These are phyloP conservation scores for Neurospora sp. DNA, from an alignment of 495 filamentous ascomycete genomes.

Conservation along the genomic window DNA sequence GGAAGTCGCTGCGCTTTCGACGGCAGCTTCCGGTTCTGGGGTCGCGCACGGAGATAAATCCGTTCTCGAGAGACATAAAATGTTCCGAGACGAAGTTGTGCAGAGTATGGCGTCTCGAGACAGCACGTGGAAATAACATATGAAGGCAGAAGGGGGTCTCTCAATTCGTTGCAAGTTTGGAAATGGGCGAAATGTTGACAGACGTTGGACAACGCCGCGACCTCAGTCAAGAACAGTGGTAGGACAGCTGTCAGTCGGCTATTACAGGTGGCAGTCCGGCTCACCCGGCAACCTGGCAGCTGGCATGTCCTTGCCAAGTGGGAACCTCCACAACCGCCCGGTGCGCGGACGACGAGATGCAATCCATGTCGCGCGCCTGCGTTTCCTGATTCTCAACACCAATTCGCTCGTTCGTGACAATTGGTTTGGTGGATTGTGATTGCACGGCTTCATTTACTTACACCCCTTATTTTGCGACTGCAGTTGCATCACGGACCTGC, in stretches of 20 bases:
- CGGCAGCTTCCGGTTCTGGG: not conserved
- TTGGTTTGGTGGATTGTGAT: not conserved
- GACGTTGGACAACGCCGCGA: not conserved
- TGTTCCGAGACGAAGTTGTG: not conserved
- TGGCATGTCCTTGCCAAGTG: not conserved
- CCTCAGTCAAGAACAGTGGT: not conserved
- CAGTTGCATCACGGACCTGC: not conserved
- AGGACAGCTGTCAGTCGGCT: not conserved
- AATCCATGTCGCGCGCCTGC: not conserved
- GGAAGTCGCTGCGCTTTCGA: not conserved
- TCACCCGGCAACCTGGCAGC: not conserved
- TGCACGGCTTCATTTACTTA: not conserved
- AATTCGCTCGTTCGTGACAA: not conserved
- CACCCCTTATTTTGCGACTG: not conserved
- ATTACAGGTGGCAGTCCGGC: not conserved
- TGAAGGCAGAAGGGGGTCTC: not conserved
- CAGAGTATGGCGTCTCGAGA: not conserved
- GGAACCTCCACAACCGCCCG: not conserved
- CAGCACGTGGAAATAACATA: not conserved
- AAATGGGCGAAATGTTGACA: not conserved
- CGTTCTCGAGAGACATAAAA: not conserved
- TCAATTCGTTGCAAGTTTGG: not conserved
- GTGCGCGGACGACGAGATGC: not conserved
- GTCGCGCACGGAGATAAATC: not conserved
- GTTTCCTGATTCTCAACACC: not conserved